Percentiles rank a stretch among this genome's conserved stretches.
Evolutionary conservation across 768 basidiomycete species (phyloP).

Genomic region (Crucibulum laeve): DNA sequence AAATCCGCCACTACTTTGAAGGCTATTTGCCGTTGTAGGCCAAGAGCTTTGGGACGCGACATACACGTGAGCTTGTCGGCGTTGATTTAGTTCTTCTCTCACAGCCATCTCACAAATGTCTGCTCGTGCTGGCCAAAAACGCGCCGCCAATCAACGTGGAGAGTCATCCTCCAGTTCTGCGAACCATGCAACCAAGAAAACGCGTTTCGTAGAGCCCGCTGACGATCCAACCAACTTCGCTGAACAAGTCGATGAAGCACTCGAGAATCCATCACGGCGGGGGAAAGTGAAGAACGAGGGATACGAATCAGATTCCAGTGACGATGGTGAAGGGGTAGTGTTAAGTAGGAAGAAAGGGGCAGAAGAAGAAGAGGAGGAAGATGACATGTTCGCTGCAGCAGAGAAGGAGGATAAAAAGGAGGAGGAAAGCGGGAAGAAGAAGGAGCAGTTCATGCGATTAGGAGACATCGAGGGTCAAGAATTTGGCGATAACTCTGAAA

Average conservation of each 20-base stretch:
- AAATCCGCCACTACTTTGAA: no score
- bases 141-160: conserved; percentile 21
- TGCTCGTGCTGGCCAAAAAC: conserved; percentile 29
- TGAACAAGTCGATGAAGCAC: conserved; percentile 70
- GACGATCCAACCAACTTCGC: conserved; percentile 76
- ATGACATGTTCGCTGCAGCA: conserved; percentile 77
- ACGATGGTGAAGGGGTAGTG: conserved; percentile 94
- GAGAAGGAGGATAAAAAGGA: conserved; percentile 54
- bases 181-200: conserved; percentile 52
- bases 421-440: conserved; percentile 40
- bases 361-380: conserved; percentile 54
- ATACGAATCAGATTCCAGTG: conserved; percentile 92
- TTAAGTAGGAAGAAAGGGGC: conserved; percentile 64
- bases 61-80: no score
- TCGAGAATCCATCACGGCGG: conserved; percentile 67
- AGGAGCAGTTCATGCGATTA: conserved; percentile 74
- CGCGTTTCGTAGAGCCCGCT: conserved; percentile 72
- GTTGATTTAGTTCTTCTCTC: no score
- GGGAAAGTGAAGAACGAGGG: conserved; percentile 80
- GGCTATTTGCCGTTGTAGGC: no score
- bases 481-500: conserved; percentile 49
- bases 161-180: conserved; percentile 22
- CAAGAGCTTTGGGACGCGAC: no score
- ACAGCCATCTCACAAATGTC: conserved; percentile 18
- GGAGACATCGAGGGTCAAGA: conserved; percentile 98